Base-by-base conservation (phyloP, 1,139 yeast genomes). In the Suhomyces yuchorum region DNA sequence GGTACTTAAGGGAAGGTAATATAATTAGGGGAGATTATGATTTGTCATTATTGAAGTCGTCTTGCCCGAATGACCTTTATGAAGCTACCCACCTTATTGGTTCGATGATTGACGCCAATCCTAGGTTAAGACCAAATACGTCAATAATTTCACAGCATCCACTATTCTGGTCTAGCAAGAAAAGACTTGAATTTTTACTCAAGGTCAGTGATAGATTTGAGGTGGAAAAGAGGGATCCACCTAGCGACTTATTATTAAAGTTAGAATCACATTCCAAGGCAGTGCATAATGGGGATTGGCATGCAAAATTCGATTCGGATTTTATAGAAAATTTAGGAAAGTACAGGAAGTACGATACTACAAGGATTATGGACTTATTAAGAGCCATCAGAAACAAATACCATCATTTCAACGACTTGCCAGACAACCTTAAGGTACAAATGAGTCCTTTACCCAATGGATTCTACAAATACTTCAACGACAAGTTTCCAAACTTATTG, bases 181-280 rank as follows among this genome's bases (percentile, higher is more conserved):
- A 82, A 62, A 86, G 88, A 58, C 73, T 93, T 43, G 96, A 90
- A 54, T 92, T 93, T 61, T 69, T 93, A 48, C 72, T 92, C 48
- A 87, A 86, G 58, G 93, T 89, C 2, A 89, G 97, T 55, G 99
- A 93, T 63, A 72, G 98, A 51, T 87, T 91, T 63, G 99, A 93
- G 60, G 73, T 87, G 44, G 97, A 92, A 61, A 79, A 82, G 56
- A 77, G 97, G 49, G 97, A 90, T 53, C 96, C 96, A 14, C 93
- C 96, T 11, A 84, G 92, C 53, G 80, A 73, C 1, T 65, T 89
- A 26, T 68, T 93, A 26, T 58, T 76, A 20, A 68, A 73, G 49
- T 70, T 93, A 17, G 98, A 93, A 61, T 60, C 65, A 1, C 68
- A 72, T 22, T 82, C 93, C 0, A 51, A 58, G 0, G 82, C 84